Percentiles rank a stretch among this genome's conserved stretches.
These are phyloP conservation scores for Geotrichum bryndzae DNA, from an alignment of 1,139 yeast genomes.

Conservation along the genomic window DNA sequence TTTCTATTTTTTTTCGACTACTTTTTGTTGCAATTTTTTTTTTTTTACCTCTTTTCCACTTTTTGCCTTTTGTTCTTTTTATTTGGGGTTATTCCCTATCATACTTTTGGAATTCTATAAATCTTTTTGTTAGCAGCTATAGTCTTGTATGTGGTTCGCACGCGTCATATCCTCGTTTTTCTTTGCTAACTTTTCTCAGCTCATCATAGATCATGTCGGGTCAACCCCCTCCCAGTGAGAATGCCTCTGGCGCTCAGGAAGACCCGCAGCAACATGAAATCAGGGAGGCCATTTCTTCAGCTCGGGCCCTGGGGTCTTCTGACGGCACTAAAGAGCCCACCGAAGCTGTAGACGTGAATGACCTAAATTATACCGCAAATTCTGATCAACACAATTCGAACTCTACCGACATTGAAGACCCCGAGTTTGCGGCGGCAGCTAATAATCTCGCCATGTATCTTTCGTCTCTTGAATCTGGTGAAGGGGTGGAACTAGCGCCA, in stretches of 20 bases:
- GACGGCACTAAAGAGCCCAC: neutral
- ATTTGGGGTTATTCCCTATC: neutral
- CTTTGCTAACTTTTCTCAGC: neutral
- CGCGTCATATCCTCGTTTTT: neutral
- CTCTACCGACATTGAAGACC: neutral
- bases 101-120: neutral
- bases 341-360: neutral
- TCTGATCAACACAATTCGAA: neutral
- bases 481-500: neutral
- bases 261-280: conserved; percentile 6
- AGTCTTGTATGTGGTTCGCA: conserved; percentile 4
- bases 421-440: conserved; percentile 10
- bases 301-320: neutral
- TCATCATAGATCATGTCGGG: conserved; percentile 13
- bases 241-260: conserved; percentile 11
- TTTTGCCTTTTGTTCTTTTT: neutral
- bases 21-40: neutral
- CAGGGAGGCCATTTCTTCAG: neutral
- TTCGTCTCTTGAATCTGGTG: conserved; percentile 4
- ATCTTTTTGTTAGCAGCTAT: neutral
- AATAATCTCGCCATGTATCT: conserved; percentile 11
- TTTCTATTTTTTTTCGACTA: neutral
- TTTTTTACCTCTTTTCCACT: neutral
- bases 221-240: conserved; percentile 11
- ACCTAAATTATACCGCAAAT: neutral